Conservation (phyloP, 495 filamentous ascomycete species). For the Penicillium alfredii region DNA sequence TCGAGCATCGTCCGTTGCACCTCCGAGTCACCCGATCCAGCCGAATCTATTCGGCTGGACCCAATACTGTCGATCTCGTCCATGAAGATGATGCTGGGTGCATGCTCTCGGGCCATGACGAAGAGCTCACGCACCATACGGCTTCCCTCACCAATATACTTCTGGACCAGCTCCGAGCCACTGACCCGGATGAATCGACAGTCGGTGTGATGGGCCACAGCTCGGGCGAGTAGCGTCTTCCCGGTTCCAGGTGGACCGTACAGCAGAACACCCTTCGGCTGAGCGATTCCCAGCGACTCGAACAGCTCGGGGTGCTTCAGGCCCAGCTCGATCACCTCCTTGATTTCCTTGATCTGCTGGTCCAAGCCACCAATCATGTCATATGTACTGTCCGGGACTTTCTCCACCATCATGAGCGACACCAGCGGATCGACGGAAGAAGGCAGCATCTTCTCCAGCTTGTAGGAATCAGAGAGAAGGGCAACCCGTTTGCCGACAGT, state of each 20-base stretch:
- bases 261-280: constrained; percentile 94
- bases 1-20: constrained; percentile 99
- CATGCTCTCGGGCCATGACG: constrained; percentile 98
- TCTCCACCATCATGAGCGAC: constrained; percentile 99
- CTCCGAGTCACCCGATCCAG: constrained; percentile 94
- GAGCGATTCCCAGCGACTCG: constrained; percentile 96
- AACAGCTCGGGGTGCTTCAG: constrained; percentile 98
- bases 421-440: constrained; percentile 97
- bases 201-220: constrained; percentile 95
- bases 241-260: constrained; percentile 97
- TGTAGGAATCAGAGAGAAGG: constrained; percentile 91
- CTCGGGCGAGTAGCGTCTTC: constrained; percentile 92
- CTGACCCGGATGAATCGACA: constrained; percentile 98
- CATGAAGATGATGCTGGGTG: constrained; percentile 99
- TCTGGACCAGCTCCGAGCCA: constrained; percentile 94
- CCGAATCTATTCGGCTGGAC: constrained; percentile 91
- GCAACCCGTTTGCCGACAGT: constrained; percentile 97
- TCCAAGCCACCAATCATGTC: constrained; percentile 99
- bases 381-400: constrained; percentile 98
- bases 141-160: constrained; percentile 97
- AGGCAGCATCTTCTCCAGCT: constrained; percentile 95
- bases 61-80: constrained; percentile 99
- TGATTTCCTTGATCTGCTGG: constrained; percentile 99
- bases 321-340: constrained; percentile 98
- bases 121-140: constrained; percentile 99